These are phyloP conservation scores for Hericium alpestre DNA, from an alignment of 768 basidiomycete species.

Conservation along the genomic window DNA sequence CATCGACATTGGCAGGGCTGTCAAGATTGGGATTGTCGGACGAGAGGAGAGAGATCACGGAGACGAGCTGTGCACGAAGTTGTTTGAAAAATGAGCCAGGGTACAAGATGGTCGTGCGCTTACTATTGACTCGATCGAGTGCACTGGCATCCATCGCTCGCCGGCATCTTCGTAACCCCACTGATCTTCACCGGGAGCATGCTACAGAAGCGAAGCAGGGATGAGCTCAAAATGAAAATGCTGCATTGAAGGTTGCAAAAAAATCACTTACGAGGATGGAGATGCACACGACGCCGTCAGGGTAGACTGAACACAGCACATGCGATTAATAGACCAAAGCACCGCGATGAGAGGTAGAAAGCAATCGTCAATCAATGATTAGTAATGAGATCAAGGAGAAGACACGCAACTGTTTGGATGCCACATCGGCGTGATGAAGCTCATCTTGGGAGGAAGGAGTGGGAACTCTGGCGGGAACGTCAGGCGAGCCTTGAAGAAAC, in stretches of 20 bases:
- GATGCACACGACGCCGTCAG: slow-evolving; percentile 88
- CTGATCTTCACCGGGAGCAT: slow-evolving; percentile 92
- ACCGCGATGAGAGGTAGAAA: not conserved
- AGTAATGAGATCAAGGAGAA: not conserved
- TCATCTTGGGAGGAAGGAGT: slow-evolving; percentile 88
- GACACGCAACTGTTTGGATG: slow-evolving; percentile 83
- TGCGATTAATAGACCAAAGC: not conserved
- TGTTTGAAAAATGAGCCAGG: not conserved
- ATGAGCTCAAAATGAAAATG: not conserved
- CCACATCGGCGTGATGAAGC: slow-evolving; percentile 91
- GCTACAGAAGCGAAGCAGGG: slow-evolving; percentile 34
- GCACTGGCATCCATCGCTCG: slow-evolving; percentile 96
- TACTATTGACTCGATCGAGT: slow-evolving; percentile 94
- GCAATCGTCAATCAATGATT: not conserved
- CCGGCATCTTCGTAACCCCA: slow-evolving; percentile 95
- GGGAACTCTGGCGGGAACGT: slow-evolving; percentile 89
- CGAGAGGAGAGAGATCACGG: slow-evolving; percentile 91
- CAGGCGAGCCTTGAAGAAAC: slow-evolving; percentile 85
- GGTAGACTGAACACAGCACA: slow-evolving; percentile 55
- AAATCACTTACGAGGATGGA: slow-evolving; percentile 68
- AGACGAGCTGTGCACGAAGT: slow-evolving; percentile 56
- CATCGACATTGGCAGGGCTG: slow-evolving; percentile 94
- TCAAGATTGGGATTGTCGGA: slow-evolving; percentile 85
- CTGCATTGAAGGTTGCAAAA: too few relatives aligned
- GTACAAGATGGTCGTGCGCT: slow-evolving; percentile 15